Evolutionary conservation across 768 basidiomycete species (phyloP).

Genomic region (Tylopilus subfusipes): DNA sequence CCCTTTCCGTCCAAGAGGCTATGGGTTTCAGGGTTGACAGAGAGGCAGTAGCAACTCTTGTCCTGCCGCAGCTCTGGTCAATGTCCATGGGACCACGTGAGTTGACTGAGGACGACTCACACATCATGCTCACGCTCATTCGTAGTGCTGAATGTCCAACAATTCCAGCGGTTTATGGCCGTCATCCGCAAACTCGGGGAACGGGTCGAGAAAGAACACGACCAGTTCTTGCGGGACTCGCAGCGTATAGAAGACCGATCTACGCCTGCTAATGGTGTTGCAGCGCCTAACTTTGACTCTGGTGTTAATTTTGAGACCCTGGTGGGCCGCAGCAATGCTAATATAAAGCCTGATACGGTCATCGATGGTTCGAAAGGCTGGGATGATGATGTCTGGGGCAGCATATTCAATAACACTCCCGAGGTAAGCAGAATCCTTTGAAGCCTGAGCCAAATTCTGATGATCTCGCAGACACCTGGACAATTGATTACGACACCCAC

Average conservation of each 20-base stretch:
- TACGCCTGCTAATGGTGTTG: conserved; percentile 42
- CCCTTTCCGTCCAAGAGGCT: conserved; percentile 86
- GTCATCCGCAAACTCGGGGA: conserved; percentile 75
- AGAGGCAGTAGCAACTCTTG: conserved; percentile 85
- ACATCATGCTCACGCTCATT: conserved; percentile 2
- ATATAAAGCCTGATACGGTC: conserved; percentile 44
- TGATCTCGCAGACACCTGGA: conserved; percentile 13
- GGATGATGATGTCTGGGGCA: conserved; percentile 88
- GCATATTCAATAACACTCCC: conserved; percentile 52
- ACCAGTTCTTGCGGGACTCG: conserved; percentile 88
- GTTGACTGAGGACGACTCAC: conserved; percentile 26
- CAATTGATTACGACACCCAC: conserved; percentile 12
- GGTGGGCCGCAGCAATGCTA: conserved; percentile 56
- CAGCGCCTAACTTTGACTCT: conserved; percentile 37
- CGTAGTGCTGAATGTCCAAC: conserved; percentile 72
- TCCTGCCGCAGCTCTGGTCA: conserved; percentile 89
- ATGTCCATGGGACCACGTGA: conserved; percentile 95
- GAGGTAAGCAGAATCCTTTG: conserved; percentile 19
- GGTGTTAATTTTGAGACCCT: conserved; percentile 84
- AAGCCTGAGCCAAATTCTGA: conserved; percentile 1
- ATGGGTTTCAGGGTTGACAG: conserved; percentile 95
- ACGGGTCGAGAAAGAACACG: conserved; percentile 90
- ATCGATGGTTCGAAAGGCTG: conserved; percentile 45
- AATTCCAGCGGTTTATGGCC: conserved; percentile 91
- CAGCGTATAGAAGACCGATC: conserved; percentile 85